Percentiles rank a stretch among this genome's conserved stretches.
phyloP scores from a whole-genome alignment of 352 stramenopile genomes.

The Phytopythium cucurbitacearum region DNA sequence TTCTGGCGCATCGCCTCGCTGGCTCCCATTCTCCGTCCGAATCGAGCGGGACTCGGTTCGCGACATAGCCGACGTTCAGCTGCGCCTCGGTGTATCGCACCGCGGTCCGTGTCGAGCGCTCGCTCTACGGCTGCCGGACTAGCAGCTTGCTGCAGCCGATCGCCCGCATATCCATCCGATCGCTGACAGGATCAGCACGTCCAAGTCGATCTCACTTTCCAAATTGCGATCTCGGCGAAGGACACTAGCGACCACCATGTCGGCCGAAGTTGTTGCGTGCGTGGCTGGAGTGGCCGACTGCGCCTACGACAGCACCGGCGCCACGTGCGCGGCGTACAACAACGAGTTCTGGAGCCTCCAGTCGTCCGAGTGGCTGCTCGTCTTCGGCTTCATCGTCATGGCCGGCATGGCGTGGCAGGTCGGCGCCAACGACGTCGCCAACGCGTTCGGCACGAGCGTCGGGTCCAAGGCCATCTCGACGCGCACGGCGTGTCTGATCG shows the following conservation, averaged over 20 bases:
- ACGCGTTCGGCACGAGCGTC: conserved; percentile 81
- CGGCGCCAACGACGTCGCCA: conserved; percentile 86
- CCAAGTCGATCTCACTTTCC: neutral
- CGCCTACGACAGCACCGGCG: conserved; percentile 2
- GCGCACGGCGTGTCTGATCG: conserved; percentile 61
- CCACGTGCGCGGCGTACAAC: conserved; percentile 18
- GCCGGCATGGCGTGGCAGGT: conserved; percentile 33
- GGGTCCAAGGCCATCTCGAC: conserved; percentile 66
- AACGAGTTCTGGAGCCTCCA: conserved; percentile 15
- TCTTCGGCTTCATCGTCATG: conserved; percentile 15
- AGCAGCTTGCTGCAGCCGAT: too few relatives aligned
- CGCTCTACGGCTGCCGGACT: too few relatives aligned
- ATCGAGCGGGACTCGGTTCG: too few relatives aligned
- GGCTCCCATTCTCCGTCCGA: too few relatives aligned
- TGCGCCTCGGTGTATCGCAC: too few relatives aligned
- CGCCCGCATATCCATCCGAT: too few relatives aligned
- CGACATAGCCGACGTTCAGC: too few relatives aligned
- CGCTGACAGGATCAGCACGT: too few relatives aligned
- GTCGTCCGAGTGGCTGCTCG: conserved; percentile 19
- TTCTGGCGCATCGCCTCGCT: too few relatives aligned
- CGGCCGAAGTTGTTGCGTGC: conserved; percentile 9
- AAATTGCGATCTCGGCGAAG: neutral
- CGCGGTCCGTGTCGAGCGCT: too few relatives aligned
- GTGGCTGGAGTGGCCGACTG: conserved; percentile 15
- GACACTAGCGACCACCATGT: neutral